Evolutionary conservation across 306 rosid species (phyloP).

Genomic region (Fagus sylvatica): DNA sequence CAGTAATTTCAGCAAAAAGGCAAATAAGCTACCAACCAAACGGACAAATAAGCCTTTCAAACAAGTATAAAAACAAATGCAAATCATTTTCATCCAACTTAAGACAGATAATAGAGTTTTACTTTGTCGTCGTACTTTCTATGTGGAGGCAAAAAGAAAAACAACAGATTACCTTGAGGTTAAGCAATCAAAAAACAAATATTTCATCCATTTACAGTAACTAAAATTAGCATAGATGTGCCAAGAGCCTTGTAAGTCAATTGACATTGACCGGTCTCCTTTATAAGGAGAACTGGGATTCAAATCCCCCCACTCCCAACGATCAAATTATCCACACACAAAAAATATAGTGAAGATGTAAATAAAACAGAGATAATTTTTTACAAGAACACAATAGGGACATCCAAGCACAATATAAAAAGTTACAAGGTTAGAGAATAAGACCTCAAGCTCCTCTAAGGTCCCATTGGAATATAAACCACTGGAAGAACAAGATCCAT

Average conservation of each 20-base stretch:
- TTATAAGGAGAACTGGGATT: too few species aligned
- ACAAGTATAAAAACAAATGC: neutral
- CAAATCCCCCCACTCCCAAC: too few species aligned
- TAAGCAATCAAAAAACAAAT: neutral
- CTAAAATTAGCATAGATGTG: neutral
- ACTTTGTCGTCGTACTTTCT: neutral
- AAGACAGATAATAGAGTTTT: neutral
- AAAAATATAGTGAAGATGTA: too few species aligned
- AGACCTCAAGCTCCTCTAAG: slow-evolving; percentile 97
- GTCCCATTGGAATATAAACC: slow-evolving; percentile 37
- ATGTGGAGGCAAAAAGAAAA: too few species aligned
- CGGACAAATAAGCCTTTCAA: neutral
- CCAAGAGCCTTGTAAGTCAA: too few species aligned
- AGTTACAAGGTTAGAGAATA: slow-evolving; percentile 15
- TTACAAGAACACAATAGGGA: neutral
- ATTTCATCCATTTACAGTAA: neutral
- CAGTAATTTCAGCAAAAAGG: too few species aligned
- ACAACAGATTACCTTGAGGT: neutral
- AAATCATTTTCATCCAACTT: neutral
- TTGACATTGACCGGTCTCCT: too few species aligned
- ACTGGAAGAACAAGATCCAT: slow-evolving; percentile 36
- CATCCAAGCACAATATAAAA: slow-evolving; percentile 11
- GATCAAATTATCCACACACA: too few species aligned
- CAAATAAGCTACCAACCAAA: too few species aligned
- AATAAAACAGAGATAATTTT: neutral